phyloP scores from a whole-genome alignment of 331 rosid genomes.

The Saraca asoca region DNA sequence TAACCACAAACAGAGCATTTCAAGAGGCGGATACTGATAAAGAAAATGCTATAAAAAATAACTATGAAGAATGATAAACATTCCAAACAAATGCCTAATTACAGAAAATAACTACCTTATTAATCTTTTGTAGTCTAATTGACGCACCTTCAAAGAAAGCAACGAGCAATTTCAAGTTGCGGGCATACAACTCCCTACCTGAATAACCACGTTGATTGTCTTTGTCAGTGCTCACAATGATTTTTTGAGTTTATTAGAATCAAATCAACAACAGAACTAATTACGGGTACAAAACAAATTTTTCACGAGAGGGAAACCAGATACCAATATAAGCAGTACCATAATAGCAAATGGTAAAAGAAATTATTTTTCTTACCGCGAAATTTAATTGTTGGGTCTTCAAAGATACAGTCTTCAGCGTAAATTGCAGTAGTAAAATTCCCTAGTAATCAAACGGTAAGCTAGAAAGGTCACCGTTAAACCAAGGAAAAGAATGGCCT shows the following conservation, averaged over 20 bases:
- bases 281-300: too few species aligned
- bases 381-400: constrained; percentile 92
- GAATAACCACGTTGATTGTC: constrained; percentile 32
- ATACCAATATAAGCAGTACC: constrained; percentile 7
- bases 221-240: constrained; percentile 3
- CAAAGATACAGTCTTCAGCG: constrained; percentile 69
- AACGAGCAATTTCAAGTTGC: constrained; percentile 94
- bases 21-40: constrained; percentile 26
- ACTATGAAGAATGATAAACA: constrained; percentile 6
- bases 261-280: background rate
- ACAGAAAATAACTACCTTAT: constrained; percentile 54
- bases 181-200: constrained; percentile 83
- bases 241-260: background rate
- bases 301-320: background rate
- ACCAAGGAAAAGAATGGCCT: background rate
- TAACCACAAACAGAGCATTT: too few species aligned
- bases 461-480: constrained; percentile 11
- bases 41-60: constrained; percentile 12
- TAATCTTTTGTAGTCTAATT: constrained; percentile 61
- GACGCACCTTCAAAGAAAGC: constrained; percentile 85
- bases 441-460: constrained; percentile 48
- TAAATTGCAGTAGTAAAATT: constrained; percentile 71
- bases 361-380: constrained; percentile 50
- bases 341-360: background rate
- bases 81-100: background rate